phyloP scores from a whole-genome alignment of 768 basidiomycete species.

The Boletellus ananiceps region DNA sequence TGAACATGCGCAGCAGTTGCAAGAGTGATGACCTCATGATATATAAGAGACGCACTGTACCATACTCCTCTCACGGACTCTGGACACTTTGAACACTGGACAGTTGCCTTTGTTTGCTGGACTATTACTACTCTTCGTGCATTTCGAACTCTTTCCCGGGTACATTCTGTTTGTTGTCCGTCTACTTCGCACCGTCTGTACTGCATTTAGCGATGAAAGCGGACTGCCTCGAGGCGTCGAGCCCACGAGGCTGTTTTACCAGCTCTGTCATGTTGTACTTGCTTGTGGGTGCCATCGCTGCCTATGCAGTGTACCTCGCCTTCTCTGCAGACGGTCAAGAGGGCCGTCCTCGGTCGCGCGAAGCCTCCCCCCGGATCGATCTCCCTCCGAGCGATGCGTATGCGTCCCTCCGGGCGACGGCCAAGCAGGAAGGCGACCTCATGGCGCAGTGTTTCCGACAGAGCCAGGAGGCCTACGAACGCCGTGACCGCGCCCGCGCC shows the following conservation, averaged over 20 bases:
- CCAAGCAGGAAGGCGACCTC: slow-evolving; percentile 70
- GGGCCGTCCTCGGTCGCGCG: background rate
- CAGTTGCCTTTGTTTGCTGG: background rate
- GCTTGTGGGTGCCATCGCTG: slow-evolving; percentile 9
- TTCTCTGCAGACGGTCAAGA: slow-evolving; percentile 8
- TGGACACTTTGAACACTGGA: slow-evolving; percentile 11
- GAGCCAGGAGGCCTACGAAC: slow-evolving; percentile 69
- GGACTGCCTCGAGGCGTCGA: background rate
- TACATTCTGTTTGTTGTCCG: slow-evolving; percentile 1
- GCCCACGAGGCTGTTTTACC: background rate
- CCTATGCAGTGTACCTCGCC: slow-evolving; percentile 8
- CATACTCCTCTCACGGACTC: slow-evolving; percentile 6
- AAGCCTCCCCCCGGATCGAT: background rate
- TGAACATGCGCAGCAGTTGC: slow-evolving; percentile 1
- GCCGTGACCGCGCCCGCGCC: slow-evolving; percentile 68
- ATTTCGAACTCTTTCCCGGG: background rate
- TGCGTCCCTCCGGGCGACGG: slow-evolving; percentile 60
- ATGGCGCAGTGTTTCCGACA: slow-evolving; percentile 64
- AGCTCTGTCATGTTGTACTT: slow-evolving; percentile 12
- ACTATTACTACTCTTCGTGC: background rate
- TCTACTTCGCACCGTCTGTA: slow-evolving; percentile 8
- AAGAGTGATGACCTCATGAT: slow-evolving; percentile 13
- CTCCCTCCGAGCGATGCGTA: slow-evolving; percentile 37
- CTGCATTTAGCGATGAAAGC: background rate
- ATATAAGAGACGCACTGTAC: slow-evolving; percentile 4